Evolutionary conservation across 495 filamentous ascomycete species (phyloP).

Genomic region (Trypethelium eluteriae): DNA sequence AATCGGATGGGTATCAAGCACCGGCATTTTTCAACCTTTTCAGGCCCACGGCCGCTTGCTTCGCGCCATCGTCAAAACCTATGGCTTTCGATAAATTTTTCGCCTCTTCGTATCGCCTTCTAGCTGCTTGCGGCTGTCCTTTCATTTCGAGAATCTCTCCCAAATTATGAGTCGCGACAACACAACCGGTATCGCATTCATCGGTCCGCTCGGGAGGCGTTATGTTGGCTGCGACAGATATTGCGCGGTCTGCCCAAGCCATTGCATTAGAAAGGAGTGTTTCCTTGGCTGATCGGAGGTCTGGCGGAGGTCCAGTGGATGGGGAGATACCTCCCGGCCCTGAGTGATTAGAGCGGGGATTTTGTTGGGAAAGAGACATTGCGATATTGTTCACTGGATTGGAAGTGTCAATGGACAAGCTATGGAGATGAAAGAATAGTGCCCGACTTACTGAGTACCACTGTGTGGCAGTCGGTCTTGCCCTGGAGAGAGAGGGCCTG

Average conservation of each 20-base stretch:
- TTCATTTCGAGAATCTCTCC: conserved; percentile 71
- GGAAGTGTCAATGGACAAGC: not conserved
- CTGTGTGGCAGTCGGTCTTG: conserved; percentile 57
- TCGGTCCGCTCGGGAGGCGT: conserved; percentile 54
- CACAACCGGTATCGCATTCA: conserved; percentile 82
- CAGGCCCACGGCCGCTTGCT: conserved; percentile 51
- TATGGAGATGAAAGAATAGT: not conserved
- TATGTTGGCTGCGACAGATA: conserved; percentile 52
- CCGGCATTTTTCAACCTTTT: conserved; percentile 32
- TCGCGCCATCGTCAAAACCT: conserved; percentile 56
- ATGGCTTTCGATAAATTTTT: conserved; percentile 52
- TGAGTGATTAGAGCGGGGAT: conserved; percentile 37
- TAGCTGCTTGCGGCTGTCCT: conserved; percentile 57
- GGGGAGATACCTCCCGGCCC: conserved; percentile 21
- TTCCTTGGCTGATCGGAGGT: conserved; percentile 32
- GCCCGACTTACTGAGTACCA: conserved; percentile 55
- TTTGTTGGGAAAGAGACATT: conserved; percentile 56
- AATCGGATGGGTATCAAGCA: not conserved
- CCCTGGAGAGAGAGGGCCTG: conserved; percentile 62
- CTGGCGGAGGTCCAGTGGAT: conserved; percentile 31
- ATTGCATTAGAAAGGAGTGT: conserved; percentile 53
- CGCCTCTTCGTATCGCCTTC: conserved; percentile 56
- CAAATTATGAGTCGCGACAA: conserved; percentile 75
- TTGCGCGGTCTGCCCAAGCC: conserved; percentile 69
- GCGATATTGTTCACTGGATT: conserved; percentile 62